These are phyloP conservation scores for Amaranthus hypochondriacus DNA, from an alignment of 148 eudicot genomes.

Conservation along the genomic window DNA sequence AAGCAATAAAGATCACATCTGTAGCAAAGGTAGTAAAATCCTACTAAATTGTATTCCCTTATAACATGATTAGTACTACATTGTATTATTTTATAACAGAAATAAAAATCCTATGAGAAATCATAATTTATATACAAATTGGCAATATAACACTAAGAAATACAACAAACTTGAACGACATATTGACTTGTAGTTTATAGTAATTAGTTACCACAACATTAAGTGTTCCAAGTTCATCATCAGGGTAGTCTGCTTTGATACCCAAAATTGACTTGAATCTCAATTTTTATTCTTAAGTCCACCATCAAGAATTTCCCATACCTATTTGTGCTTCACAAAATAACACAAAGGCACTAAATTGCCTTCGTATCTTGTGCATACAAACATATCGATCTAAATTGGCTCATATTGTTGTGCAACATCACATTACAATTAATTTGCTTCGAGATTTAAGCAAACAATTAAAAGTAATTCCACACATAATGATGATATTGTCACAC, in stretches of 20 bases:
- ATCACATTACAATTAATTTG: too few relatives aligned
- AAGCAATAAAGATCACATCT: too few relatives aligned
- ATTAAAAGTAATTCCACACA: too few relatives aligned
- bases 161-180: not conserved
- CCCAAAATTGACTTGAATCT: slow-evolving; percentile 50
- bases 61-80: too few relatives aligned
- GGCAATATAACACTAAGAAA: not conserved
- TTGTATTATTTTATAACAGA: too few relatives aligned
- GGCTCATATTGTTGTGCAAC: too few relatives aligned
- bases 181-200: not conserved
- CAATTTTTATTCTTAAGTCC: slow-evolving; percentile 46
- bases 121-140: not conserved
- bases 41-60: too few relatives aligned
- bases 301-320: slow-evolving; percentile 55
- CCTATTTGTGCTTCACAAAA: slow-evolving; percentile 50
- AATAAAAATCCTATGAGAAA: too few relatives aligned
- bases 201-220: slow-evolving; percentile 36
- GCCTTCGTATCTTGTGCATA: slow-evolving; percentile 20
- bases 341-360: slow-evolving; percentile 51
- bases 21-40: too few relatives aligned
- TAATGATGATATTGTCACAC: too few relatives aligned
- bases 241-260: slow-evolving; percentile 38
- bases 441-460: too few relatives aligned
- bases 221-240: slow-evolving; percentile 40
- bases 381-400: too few relatives aligned